Percentiles rank a stretch among this genome's conserved stretches.
phyloP scores from a whole-genome alignment of 257 asterid genomes.

The Solanum rostratum region DNA sequence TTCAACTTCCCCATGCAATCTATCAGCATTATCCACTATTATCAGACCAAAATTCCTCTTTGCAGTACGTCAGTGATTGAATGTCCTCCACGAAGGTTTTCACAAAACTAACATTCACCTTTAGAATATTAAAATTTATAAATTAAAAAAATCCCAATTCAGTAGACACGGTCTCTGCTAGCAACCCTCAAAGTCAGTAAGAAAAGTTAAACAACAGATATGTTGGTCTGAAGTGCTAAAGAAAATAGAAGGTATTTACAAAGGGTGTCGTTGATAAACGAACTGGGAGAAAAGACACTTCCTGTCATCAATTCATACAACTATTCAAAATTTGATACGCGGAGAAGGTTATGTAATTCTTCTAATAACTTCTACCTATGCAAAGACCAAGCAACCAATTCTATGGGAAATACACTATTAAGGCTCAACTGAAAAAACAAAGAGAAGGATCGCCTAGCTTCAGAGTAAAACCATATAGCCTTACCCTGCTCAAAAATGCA shows the following conservation, averaged over 20 bases:
- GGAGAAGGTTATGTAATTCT: not conserved
- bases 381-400: not conserved
- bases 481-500: not conserved
- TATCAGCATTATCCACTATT: not conserved
- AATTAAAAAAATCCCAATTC: not conserved
- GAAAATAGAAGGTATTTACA: not conserved
- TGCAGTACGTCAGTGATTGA: not conserved
- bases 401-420: not conserved
- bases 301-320: not conserved
- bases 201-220: not conserved
- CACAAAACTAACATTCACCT: not conserved
- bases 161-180: not conserved
- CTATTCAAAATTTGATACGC: not conserved
- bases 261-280: not conserved
- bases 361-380: not conserved
- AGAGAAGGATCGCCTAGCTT: not conserved
- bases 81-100: not conserved
- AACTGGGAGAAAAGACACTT: not conserved
- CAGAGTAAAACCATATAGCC: not conserved
- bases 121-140: not conserved
- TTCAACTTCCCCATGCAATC: not conserved
- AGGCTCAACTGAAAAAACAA: not conserved
- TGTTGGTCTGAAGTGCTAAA: not conserved
- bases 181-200: not conserved
- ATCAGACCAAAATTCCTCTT: not conserved